phyloP scores from a whole-genome alignment of 257 asterid genomes.

The Ballota nigra region DNA sequence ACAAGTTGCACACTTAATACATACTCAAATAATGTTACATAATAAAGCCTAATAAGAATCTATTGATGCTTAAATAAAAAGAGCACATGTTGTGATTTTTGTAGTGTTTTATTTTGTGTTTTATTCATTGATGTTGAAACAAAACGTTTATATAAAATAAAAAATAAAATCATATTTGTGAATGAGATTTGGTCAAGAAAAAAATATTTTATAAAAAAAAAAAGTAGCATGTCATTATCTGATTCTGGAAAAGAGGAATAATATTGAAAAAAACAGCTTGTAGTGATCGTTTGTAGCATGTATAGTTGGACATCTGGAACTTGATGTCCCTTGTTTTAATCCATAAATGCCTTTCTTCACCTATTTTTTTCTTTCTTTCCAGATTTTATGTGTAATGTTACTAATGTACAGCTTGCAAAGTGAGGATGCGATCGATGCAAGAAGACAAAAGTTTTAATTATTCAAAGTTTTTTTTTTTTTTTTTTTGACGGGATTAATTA shows the following conservation, averaged over 20 bases:
- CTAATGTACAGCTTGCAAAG: neutral
- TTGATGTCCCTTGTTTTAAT: neutral
- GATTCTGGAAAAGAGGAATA: neutral
- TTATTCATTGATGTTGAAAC: neutral
- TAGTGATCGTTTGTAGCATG: neutral
- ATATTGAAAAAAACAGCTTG: neutral
- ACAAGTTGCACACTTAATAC: no score
- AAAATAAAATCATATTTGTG: neutral
- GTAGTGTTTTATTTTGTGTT: neutral
- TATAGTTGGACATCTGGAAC: neutral
- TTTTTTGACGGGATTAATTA: no score
- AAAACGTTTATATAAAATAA: neutral
- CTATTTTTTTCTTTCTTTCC: neutral
- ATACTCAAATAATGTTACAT: no score
- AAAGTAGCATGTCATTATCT: neutral
- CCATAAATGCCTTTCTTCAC: neutral
- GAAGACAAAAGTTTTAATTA: neutral
- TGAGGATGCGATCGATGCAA: neutral
- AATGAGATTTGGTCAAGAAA: neutral
- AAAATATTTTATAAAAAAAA: no score
- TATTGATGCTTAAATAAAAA: neutral
- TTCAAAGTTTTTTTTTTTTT: no score
- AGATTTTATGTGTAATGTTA: neutral
- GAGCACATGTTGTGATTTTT: neutral
- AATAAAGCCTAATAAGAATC: neutral